Base-by-base conservation (phyloP, 495 filamentous ascomycete genomes). In the Podospora bellae-mahoneyi region DNA sequence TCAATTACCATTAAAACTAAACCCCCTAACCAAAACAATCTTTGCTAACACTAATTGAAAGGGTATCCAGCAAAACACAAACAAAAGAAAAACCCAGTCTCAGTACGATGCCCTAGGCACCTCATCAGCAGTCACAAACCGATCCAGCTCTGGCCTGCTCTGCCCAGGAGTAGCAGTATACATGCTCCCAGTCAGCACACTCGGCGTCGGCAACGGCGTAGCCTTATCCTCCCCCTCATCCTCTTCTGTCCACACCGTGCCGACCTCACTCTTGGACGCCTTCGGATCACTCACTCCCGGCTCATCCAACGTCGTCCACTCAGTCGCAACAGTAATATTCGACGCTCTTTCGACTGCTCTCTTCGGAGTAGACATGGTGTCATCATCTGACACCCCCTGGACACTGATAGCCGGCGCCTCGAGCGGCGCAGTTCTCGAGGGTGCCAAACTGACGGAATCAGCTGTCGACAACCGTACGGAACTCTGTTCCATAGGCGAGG, bases 101-200 rank as follows among this genome's bases (percentile, higher is more conserved):
- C 64, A 72, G 54, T 20, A 19, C 27, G 5, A 62, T 27, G 3
- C 63, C 19, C 59, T 67, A 19, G 76, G 71, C 7, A 78, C 54
- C 61, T 78, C 75, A 62, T 76, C 74, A 5, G 80, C 81, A 2
- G 79, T 82, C 16, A 81, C 75, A 57, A 83, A 83, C 10, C 79
- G 78, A 66, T 83, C 80, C 59, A 83, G 13, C 4, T 64, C 72
- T 3, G 79, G 78, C 28, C 79, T 75, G n/a, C 54, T 76, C 67
- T 2, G 19, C 20, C 19, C 67, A 58, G 5, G 65, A 59, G 10
- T 32, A 20, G 39, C 13, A 48, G 39, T 48, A 2, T 48, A 48
- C 39, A 48, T 48, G 13, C 39, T 48, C 39, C 39, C 39, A 5
- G 39, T 48, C 39, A 48, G 9, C 39, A 48, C 39, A 48, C 39